Conservation (phyloP, 305 asterid species). For the Rubia tinctorum region DNA sequence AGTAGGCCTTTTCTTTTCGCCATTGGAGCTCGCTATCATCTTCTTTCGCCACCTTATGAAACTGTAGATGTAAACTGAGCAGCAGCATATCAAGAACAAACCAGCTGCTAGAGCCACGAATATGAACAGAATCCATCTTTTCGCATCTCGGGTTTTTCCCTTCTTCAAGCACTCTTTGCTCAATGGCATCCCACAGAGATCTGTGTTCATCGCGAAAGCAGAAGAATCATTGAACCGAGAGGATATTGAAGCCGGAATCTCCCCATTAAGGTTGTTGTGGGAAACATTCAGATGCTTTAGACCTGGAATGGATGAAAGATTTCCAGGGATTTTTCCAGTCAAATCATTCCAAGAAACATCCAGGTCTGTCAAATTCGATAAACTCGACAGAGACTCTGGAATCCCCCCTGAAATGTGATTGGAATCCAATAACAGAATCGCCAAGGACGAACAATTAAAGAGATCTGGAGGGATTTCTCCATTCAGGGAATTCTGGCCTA, state of each 20-base stretch:
- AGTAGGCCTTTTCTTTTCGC: constrained; percentile 69
- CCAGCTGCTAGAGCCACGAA: constrained; percentile 56
- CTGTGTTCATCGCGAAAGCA: constrained; percentile 44
- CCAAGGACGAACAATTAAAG: constrained; percentile 56
- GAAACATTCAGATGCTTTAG: constrained; percentile 55
- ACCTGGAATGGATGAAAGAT: constrained; percentile 40
- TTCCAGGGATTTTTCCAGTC: constrained; percentile 54
- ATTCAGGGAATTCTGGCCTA: constrained; percentile 51
- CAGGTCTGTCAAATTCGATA: constrained; percentile 39
- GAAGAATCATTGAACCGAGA: constrained; percentile 59
- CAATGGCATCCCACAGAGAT: constrained; percentile 66
- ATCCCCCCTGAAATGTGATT: constrained; percentile 60
- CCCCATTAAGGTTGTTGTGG: constrained; percentile 56
- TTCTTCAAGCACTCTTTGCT: constrained; percentile 35
- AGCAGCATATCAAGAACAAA: constrained; percentile 43
- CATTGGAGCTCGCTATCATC: constrained; percentile 42
- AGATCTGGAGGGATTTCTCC: constrained; percentile 55
- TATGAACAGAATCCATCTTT: constrained; percentile 48
- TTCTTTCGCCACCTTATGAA: constrained; percentile 61
- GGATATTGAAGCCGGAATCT: constrained; percentile 56
- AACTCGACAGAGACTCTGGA: constrained; percentile 46
- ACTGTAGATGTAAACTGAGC: constrained; percentile 62
- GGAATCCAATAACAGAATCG: constrained; percentile 44
- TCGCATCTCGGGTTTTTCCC: constrained; percentile 37
- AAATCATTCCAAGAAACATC: constrained; percentile 59